Base-by-base conservation (phyloP, 2,329 filamentous ascomycete genomes). In the Bipolaris zeicola region DNA sequence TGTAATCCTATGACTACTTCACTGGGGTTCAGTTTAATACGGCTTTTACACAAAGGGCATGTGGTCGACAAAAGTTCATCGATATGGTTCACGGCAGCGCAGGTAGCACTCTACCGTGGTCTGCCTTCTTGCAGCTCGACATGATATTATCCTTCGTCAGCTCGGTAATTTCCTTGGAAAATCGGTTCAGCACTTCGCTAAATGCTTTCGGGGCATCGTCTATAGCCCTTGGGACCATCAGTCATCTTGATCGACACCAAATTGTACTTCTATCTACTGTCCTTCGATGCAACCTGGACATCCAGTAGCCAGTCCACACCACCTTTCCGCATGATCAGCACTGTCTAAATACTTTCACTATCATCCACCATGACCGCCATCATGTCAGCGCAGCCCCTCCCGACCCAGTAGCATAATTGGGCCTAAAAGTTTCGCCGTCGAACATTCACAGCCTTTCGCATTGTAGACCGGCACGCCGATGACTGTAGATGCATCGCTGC, bases 241-340 rank as follows among this genome's bases (percentile, higher is more conserved):
- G 69, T 68, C 72, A 69, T 75, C 72, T 74, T 68, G 70, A 65
- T 70, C 74, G 73, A 68, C 75, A 71, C 67, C 69, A 76, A 76
- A 74, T 77, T 77, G 75, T 77, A 77, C 74, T 77, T 75, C 71
- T 76, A 77, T 74, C 68, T 72, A 64, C 69, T 72, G 67, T 68
- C 63, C 67, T 69, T 64, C 71, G 71, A 73, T 74, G 67, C 67
- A 66, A 62, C 68, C 65, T 63, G 72, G 71, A 69, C 70, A 61
- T 72, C 68, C 71, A 69, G 67, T 67, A 71, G 70, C 69, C 70
- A 73, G 66, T 72, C 66, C 62, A 68, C 73, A 74, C 62, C 65
- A 70, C 62, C 61, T 24, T 66, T 60, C 67, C 71, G 63, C 72
- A 67, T 69, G 65, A 63, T 60, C 71, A 71, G 55, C 68, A 70